These are phyloP conservation scores for Ogataea henricii DNA, from an alignment of 805 yeast genomes.

Conservation along the genomic window DNA sequence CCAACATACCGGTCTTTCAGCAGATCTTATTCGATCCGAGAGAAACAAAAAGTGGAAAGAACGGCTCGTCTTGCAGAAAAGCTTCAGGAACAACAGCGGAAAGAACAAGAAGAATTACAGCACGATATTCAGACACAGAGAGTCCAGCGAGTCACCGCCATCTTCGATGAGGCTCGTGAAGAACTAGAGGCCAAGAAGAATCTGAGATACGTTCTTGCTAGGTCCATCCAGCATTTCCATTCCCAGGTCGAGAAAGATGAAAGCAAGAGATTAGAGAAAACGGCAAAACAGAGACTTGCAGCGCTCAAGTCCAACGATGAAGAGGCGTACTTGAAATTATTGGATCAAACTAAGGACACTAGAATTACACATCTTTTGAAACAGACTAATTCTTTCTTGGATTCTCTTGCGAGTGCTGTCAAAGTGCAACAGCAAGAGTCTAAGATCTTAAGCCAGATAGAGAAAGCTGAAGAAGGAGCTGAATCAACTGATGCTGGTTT, in stretches of 20 bases:
- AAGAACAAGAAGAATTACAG: constrained; percentile 56
- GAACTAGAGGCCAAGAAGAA: constrained; percentile 35
- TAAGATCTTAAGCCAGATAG: constrained; percentile 35
- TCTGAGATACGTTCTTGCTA: constrained; percentile 34
- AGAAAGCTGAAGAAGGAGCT: constrained; percentile 26
- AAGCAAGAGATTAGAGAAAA: constrained; percentile 70
- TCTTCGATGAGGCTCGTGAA: constrained; percentile 32
- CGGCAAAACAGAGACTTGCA: constrained; percentile 85
- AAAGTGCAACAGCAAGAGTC: constrained; percentile 69
- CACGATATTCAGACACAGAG: constrained; percentile 52
- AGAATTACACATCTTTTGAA: constrained; percentile 81
- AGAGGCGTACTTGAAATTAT: constrained; percentile 79
- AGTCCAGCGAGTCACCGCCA: constrained; percentile 41
- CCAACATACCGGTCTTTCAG: constrained; percentile 66
- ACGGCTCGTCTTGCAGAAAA: constrained; percentile 77
- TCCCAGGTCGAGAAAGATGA: constrained; percentile 70
- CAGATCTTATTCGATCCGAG: constrained; percentile 66
- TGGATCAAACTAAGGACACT: constrained; percentile 85
- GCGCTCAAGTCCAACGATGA: constrained; percentile 87
- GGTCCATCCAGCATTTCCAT: constrained; percentile 50
- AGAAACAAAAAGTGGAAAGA: constrained; percentile 69
- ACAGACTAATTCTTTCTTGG: constrained; percentile 78
- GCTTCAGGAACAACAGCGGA: constrained; percentile 67
- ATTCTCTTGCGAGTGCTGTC: constrained; percentile 77
- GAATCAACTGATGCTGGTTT: constrained; percentile 12